Conservation (phyloP, 345 rosid species). For the Lumnitzera littorea region DNA sequence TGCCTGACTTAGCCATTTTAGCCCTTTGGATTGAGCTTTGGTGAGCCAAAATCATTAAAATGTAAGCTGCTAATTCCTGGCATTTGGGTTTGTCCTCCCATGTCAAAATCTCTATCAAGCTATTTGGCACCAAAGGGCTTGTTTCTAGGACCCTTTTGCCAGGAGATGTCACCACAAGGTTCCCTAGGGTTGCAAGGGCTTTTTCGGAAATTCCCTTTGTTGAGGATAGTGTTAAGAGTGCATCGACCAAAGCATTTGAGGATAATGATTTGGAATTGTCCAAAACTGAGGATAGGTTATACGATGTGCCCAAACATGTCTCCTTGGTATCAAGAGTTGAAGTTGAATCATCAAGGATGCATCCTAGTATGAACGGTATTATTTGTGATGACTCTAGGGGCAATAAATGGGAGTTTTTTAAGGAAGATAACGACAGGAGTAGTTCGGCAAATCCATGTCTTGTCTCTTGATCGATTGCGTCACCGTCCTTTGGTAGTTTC, state of each 20-base stretch:
- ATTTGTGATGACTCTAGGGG: slow-evolving; percentile 34
- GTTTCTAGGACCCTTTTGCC: slow-evolving; percentile 76
- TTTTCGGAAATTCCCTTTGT: slow-evolving; percentile 49
- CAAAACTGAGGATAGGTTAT: slow-evolving; percentile 47
- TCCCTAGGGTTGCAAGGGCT: slow-evolving; percentile 66
- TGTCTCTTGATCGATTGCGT: slow-evolving; percentile 41
- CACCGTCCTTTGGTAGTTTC: slow-evolving; percentile 47
- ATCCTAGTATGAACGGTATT: slow-evolving; percentile 39
- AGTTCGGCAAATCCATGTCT: slow-evolving; percentile 48
- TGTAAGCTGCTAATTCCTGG: slow-evolving; percentile 71
- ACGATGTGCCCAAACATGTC: slow-evolving; percentile 44
- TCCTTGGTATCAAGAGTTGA: slow-evolving; percentile 43
- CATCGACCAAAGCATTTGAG: slow-evolving; percentile 38
- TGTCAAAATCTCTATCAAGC: slow-evolving; percentile 64
- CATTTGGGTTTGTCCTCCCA: slow-evolving; percentile 90
- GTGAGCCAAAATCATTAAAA: slow-evolving; percentile 79
- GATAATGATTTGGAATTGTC: slow-evolving; percentile 61
- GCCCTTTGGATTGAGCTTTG: slow-evolving; percentile 62
- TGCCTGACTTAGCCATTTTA: slow-evolving; percentile 75
- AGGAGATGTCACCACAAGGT: slow-evolving; percentile 63
- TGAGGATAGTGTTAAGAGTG: slow-evolving; percentile 41
- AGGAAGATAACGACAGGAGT: slow-evolving; percentile 50
- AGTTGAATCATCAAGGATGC: slow-evolving; percentile 35
- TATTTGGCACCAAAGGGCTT: slow-evolving; percentile 39
- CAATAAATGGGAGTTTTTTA: slow-evolving; percentile 41